These are phyloP conservation scores for Oryza meyeriana DNA, from an alignment of 176 grass and related monocot genomes.

Conservation along the genomic window DNA sequence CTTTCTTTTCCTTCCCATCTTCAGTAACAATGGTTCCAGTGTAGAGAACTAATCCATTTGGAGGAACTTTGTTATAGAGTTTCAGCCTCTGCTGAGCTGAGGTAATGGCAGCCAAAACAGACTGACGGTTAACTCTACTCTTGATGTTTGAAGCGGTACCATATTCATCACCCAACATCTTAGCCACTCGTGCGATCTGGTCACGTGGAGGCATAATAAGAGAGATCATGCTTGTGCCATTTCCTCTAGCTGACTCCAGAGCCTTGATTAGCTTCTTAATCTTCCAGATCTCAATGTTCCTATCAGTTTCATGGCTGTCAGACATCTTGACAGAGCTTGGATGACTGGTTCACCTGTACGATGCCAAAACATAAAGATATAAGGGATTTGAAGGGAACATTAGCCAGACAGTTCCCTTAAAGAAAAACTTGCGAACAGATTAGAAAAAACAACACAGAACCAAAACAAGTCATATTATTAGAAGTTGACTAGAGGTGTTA, in stretches of 20 bases:
- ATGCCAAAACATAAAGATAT: background rate
- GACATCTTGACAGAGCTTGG: slow-evolving; percentile 36
- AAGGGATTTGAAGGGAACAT: background rate
- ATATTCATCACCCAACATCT: slow-evolving; percentile 60
- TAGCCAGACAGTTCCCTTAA: background rate
- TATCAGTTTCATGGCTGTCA: slow-evolving; percentile 47
- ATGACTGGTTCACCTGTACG: slow-evolving; percentile 18
- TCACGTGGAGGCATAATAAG: slow-evolving; percentile 59
- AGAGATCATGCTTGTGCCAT: slow-evolving; percentile 61
- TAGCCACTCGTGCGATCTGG: slow-evolving; percentile 45
- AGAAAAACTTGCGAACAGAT: too few species aligned
- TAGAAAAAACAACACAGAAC: too few species aligned
- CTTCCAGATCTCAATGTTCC: slow-evolving; percentile 63
- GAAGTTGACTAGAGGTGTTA: too few species aligned
- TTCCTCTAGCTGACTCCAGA: slow-evolving; percentile 53
- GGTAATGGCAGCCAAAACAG: slow-evolving; percentile 52
- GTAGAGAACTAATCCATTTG: slow-evolving; percentile 56
- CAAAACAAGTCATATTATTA: too few species aligned
- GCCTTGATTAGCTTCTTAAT: slow-evolving; percentile 56
- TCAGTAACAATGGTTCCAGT: slow-evolving; percentile 58
- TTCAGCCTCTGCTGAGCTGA: slow-evolving; percentile 56
- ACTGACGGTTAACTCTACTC: slow-evolving; percentile 56
- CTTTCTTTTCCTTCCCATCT: slow-evolving; percentile 59
- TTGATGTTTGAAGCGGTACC: slow-evolving; percentile 58
- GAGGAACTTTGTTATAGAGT: slow-evolving; percentile 54